Percentiles rank a stretch among this genome's conserved stretches.
phyloP scores from a whole-genome alignment of 345 rosid species.

The Populus tremula region DNA sequence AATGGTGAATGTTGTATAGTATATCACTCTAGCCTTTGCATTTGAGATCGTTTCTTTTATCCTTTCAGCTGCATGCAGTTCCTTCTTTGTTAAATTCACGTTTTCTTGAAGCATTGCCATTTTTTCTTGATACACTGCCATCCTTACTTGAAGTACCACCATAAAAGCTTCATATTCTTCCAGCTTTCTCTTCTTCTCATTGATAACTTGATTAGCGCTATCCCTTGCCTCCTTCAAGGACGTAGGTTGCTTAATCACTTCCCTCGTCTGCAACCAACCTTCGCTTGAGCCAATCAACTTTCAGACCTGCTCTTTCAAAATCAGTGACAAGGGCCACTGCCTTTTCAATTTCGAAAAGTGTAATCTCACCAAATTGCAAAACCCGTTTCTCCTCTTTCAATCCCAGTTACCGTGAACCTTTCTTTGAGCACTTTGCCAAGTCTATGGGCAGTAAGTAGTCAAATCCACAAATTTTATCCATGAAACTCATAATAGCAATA shows the following conservation, averaged over 20 bases:
- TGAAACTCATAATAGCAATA: too few species aligned
- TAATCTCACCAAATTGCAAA: not conserved
- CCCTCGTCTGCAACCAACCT: constrained; percentile 6
- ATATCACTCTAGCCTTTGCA: not conserved
- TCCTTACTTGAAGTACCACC: too few species aligned
- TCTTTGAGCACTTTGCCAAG: too few species aligned
- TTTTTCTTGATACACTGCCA: too few species aligned
- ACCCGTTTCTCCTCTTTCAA: too few species aligned
- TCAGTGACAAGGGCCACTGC: not conserved
- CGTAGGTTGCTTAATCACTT: not conserved
- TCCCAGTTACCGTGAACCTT: too few species aligned
- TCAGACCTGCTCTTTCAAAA: not conserved
- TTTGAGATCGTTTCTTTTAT: not conserved
- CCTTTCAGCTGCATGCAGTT: not conserved
- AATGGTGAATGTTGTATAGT: not conserved
- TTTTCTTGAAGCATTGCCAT: too few species aligned
- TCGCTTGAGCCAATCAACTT: constrained; percentile 10
- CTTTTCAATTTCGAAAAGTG: not conserved
- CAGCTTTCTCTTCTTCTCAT: constrained; percentile 5
- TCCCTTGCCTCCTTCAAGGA: constrained; percentile 7
- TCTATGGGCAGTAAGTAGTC: too few species aligned
- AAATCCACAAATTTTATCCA: too few species aligned
- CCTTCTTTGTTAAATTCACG: not conserved
- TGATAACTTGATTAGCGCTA: not conserved
- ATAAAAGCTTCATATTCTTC: not conserved